Percentiles rank a stretch among this genome's conserved stretches.
Evolutionary conservation across 768 basidiomycete genomes (phyloP).

Genomic region (Xanthoconium stramineum): DNA sequence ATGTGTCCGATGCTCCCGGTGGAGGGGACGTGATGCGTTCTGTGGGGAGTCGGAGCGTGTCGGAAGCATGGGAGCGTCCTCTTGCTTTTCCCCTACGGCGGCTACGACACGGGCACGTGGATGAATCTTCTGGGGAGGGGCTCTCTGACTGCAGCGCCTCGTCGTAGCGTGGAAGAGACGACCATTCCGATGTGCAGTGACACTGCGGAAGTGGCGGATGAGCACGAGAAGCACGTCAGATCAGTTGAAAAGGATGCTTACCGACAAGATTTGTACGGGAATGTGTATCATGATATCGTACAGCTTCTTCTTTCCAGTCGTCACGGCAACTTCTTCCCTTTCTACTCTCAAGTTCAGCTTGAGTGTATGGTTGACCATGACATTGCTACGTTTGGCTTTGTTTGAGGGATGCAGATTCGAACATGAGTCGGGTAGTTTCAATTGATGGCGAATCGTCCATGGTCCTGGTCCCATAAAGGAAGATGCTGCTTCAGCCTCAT

Average conservation of each 20-base stretch:
- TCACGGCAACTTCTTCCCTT: slow-evolving; percentile 67
- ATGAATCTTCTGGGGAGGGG: slow-evolving; percentile 4
- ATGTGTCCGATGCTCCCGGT: slow-evolving; percentile 15
- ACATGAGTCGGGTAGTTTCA: slow-evolving; percentile 69
- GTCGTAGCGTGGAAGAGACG: slow-evolving; percentile 72
- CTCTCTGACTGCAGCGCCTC: slow-evolving; percentile 27
- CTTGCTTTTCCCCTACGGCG: slow-evolving; percentile 12
- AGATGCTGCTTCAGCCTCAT: slow-evolving; percentile 56
- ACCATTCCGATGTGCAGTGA: slow-evolving; percentile 78
- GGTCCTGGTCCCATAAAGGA: slow-evolving; percentile 77
- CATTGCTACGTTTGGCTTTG: slow-evolving; percentile 54
- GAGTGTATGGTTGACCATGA: slow-evolving; percentile 70
- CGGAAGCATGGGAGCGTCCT: not conserved
- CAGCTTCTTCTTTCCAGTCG: slow-evolving; percentile 72
- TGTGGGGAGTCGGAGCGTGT: not conserved
- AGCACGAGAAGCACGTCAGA: not conserved
- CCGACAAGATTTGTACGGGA: slow-evolving; percentile 84
- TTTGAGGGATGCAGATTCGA: slow-evolving; percentile 70
- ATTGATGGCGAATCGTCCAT: slow-evolving; percentile 71
- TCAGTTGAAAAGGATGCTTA: slow-evolving; percentile 36
- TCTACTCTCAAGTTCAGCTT: slow-evolving; percentile 84
- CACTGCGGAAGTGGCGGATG: slow-evolving; percentile 44
- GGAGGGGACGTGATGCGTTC: slow-evolving; percentile 33
- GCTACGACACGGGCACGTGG: slow-evolving; percentile 45
- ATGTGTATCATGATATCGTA: slow-evolving; percentile 87